phyloP scores from a whole-genome alignment of 2,329 filamentous ascomycete species.

The Blumeria graminis region DNA sequence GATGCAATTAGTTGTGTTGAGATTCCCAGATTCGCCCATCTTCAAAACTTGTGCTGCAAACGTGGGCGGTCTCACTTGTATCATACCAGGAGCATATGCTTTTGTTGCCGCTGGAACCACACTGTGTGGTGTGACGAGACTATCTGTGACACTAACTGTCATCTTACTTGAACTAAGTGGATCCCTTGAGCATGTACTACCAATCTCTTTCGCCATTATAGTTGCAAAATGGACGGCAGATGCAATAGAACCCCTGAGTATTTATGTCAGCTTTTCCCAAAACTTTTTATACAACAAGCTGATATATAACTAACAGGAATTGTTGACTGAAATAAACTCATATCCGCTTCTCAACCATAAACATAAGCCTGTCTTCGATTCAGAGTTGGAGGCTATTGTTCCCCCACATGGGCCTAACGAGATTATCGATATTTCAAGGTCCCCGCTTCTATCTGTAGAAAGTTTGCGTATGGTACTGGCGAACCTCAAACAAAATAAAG shows the following conservation, averaged over 20 bases:
- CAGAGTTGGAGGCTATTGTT: slow-evolving; percentile 69
- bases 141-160: slow-evolving; percentile 82
- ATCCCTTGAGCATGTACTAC: slow-evolving; percentile 80
- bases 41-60: slow-evolving; percentile 51
- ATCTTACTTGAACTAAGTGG: slow-evolving; percentile 93
- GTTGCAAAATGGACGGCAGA: slow-evolving; percentile 98
- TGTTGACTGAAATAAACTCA: slow-evolving; percentile 88
- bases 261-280: slow-evolving; percentile 39
- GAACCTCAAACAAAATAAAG: slow-evolving; percentile 58
- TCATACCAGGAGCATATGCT: slow-evolving; percentile 91
- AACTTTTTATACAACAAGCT: neutral
- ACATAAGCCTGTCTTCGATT: slow-evolving; percentile 72
- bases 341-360: slow-evolving; percentile 98
- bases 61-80: slow-evolving; percentile 50
- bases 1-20: slow-evolving; percentile 58
- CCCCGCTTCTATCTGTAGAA: slow-evolving; percentile 52
- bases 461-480: slow-evolving; percentile 63
- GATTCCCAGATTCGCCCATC: slow-evolving; percentile 43
- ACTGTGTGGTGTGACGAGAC: slow-evolving; percentile 88
- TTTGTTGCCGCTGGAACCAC: slow-evolving; percentile 85
- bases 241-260: slow-evolving; percentile 78
- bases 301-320: slow-evolving; percentile 33
- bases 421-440: slow-evolving; percentile 70
- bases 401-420: slow-evolving; percentile 49
- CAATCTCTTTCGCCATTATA: slow-evolving; percentile 76